These are phyloP conservation scores for Auricularia sp. DNA, from an alignment of 768 basidiomycete species.

Conservation along the genomic window DNA sequence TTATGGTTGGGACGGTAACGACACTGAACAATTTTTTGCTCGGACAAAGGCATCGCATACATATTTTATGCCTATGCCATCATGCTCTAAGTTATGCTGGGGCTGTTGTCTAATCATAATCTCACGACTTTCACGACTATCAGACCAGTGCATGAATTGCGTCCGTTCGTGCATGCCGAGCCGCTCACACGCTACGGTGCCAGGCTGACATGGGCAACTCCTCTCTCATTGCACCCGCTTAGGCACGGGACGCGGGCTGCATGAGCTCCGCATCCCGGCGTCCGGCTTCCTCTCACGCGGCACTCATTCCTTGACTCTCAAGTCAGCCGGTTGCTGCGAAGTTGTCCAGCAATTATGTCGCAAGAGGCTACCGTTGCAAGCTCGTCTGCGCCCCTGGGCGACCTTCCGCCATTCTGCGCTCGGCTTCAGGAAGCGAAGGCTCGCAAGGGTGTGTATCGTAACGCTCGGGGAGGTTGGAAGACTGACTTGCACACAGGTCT, in stretches of 20 bases:
- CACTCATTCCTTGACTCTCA: too few relatives aligned
- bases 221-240: background rate
- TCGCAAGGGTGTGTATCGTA: slow-evolving; percentile 37
- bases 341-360: background rate
- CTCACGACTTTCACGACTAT: background rate
- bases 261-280: too few relatives aligned
- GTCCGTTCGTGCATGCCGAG: background rate
- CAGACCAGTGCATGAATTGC: background rate
- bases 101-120: background rate
- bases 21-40: background rate
- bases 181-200: background rate
- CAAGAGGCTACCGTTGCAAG: background rate
- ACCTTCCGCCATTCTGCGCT: background rate
- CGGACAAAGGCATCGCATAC: background rate
- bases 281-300: too few relatives aligned
- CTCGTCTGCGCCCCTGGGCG: background rate
- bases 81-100: background rate
- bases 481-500: slow-evolving; percentile 32
- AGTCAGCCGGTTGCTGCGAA: background rate
- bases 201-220: background rate
- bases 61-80: background rate
- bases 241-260: background rate
- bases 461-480: background rate
- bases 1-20: slow-evolving; percentile 72
- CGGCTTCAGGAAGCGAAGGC: slow-evolving; percentile 45